Evolutionary conservation across 805 yeast species (phyloP), one percentile per base, ranked within the genome.

Genomic region (Aciculoconidium aculeatum): DNA sequence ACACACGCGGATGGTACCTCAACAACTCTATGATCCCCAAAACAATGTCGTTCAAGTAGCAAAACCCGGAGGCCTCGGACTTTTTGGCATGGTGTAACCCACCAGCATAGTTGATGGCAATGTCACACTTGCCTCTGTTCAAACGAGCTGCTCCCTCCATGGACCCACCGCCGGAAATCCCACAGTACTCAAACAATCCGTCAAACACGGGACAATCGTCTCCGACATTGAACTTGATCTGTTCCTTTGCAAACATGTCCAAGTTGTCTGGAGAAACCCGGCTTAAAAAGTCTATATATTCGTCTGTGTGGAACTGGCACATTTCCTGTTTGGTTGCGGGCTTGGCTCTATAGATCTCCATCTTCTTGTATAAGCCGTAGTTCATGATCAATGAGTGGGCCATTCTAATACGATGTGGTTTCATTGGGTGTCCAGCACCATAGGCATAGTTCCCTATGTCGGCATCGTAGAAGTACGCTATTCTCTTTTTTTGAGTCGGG

Each of bases 341-440:
- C 56, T 87, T 88, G 23, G 97, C 96, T 28, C 96, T 73, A 57
- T 88, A 88, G 27, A 92, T 85, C 54, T 92, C 97, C 96, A 92
- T 90, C 60, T 90, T 83, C 58, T 88, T 86, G 65, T 92, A 88
- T 30, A 92, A 70, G 1, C 96, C 97, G 56, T 92, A 92, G 61
- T 90, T 88, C 95, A 92, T 90, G 42, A 92, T 84, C 48, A 92
- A 69, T 23, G 95, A 85, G 57, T 92, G 97, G 6, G 97, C 94
- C 95, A 92, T 88, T 75, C 97, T 81, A 63, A 92, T 87, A 52
- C 98, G 77, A 57, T 90, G 96, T 14, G 98, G 98, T 55, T 92
- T 92, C 98, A 92, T 92, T 22, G 96, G 96, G 58, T 92, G 98
- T 16, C 96, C 96, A 4, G 96, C 92, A 34, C 97, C 97, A 53